Evolutionary conservation across 441 rosid species (phyloP).

Genomic region (Arabidopsis lyrata): DNA sequence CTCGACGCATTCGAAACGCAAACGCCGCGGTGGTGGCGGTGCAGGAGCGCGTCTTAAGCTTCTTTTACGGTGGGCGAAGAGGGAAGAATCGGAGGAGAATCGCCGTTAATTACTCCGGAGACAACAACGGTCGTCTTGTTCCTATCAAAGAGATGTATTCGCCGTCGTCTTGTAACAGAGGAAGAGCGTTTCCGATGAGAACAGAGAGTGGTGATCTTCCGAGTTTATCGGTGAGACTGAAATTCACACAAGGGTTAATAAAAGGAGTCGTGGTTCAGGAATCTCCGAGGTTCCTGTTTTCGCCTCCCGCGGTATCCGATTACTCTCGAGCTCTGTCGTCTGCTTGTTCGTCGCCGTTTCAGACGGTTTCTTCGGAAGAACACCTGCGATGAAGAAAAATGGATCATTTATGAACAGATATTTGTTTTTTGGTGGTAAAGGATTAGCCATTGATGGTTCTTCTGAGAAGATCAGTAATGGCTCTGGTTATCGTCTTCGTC

Average conservation of each 20-base stretch:
- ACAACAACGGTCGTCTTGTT: conserved; percentile 52
- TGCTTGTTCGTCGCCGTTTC: conserved; percentile 41
- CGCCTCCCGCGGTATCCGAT: conserved; percentile 56
- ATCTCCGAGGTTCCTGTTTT: conserved; percentile 52
- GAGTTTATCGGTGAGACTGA: conserved; percentile 72
- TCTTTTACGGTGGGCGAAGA: conserved; percentile 72
- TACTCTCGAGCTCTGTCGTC: conserved; percentile 49
- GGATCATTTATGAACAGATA: conserved; percentile 66
- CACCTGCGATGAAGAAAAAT: conserved; percentile 27
- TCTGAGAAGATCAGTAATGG: conserved; percentile 43
- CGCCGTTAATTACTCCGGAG: conserved; percentile 44
- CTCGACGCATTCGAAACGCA: conserved; percentile 51
- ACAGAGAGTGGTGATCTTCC: conserved; percentile 63
- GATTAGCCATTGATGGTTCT: conserved; percentile 55
- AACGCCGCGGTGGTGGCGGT: conserved; percentile 37
- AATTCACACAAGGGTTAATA: conserved; percentile 65
- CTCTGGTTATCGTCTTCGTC: too few relatives aligned
- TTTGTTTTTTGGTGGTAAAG: conserved; percentile 74
- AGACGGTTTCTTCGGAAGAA: conserved; percentile 34
- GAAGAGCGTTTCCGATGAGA: conserved; percentile 50
- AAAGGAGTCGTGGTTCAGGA: conserved; percentile 77
- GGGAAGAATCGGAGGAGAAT: conserved; percentile 53
- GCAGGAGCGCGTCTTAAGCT: conserved; percentile 68
- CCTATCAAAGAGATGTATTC: conserved; percentile 77
- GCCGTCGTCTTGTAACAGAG: conserved; percentile 46